These are phyloP conservation scores for Dendrocalamus sinicus DNA, from an alignment of 176 grass and related monocot species.

Conservation along the genomic window DNA sequence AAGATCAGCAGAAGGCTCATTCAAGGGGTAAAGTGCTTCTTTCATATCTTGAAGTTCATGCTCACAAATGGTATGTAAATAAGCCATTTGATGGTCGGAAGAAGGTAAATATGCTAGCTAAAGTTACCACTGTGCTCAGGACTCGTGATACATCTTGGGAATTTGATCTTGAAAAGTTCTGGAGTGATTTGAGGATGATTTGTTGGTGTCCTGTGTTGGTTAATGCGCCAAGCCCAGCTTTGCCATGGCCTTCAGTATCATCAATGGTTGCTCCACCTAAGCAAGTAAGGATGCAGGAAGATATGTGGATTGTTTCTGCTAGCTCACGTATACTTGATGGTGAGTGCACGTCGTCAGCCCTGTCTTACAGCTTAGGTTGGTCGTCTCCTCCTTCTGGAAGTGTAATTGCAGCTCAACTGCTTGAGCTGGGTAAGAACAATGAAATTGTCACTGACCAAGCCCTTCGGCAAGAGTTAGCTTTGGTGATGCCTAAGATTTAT, in stretches of 20 bases:
- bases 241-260: conserved; percentile 91
- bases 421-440: conserved; percentile 98
- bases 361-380: conserved; percentile 87
- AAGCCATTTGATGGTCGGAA: conserved; percentile 61
- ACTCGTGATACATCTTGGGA: conserved; percentile 66
- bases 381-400: conserved; percentile 83
- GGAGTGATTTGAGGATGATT: conserved; percentile 91
- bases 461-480: conserved; percentile 86
- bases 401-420: conserved; percentile 95
- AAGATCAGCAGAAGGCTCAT: conserved; percentile 90
- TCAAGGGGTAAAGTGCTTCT: conserved; percentile 85
- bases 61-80: conserved; percentile 79
- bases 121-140: conserved; percentile 69
- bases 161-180: conserved; percentile 86
- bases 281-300: conserved; percentile 83
- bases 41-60: conserved; percentile 93
- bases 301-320: conserved; percentile 98
- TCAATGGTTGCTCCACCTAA: conserved; percentile 92
- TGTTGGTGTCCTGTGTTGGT: conserved; percentile 96
- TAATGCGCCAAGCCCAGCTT: conserved; percentile 67
- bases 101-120: conserved; percentile 83
- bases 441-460: conserved; percentile 85
- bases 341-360: conserved; percentile 85
- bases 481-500: conserved; percentile 96
- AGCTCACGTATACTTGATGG: conserved; percentile 95